These are phyloP conservation scores for Xylaria sp. DNA, from an alignment of 495 filamentous ascomycete species.

Conservation along the genomic window DNA sequence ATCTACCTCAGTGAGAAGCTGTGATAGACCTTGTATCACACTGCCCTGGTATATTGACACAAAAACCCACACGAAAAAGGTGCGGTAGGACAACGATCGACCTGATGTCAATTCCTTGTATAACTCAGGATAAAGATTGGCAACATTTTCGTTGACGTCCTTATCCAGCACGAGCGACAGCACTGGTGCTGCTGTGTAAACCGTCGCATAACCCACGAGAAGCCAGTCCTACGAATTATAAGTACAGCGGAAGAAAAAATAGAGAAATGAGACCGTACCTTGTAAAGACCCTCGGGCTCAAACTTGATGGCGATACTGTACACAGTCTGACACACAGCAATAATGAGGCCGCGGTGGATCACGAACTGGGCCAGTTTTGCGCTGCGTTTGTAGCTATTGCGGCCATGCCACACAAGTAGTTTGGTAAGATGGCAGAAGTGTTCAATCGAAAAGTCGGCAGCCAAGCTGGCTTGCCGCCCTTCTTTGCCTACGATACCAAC, in stretches of 20 bases:
- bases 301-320: slow-evolving; percentile 92
- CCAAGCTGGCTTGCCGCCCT: slow-evolving; percentile 90
- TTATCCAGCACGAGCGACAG: slow-evolving; percentile 95
- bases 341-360: slow-evolving; percentile 95
- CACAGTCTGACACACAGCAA: slow-evolving; percentile 94
- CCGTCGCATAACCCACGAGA: slow-evolving; percentile 93
- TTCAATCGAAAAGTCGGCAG: slow-evolving; percentile 93
- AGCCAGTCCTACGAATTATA: slow-evolving; percentile 76
- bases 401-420: slow-evolving; percentile 95
- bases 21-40: slow-evolving; percentile 90
- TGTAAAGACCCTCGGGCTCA: slow-evolving; percentile 92
- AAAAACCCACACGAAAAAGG: slow-evolving; percentile 97
- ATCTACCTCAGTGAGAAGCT: slow-evolving; percentile 80
- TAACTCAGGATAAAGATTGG: slow-evolving; percentile 94
- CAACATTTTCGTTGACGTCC: slow-evolving; percentile 91
- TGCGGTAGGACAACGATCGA: slow-evolving; percentile 83
- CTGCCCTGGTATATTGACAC: slow-evolving; percentile 94
- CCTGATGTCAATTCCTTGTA: slow-evolving; percentile 94
- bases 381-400: slow-evolving; percentile 94
- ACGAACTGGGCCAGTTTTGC: slow-evolving; percentile 98
- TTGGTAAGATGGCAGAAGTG: slow-evolving; percentile 98
- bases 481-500: slow-evolving; percentile 99
- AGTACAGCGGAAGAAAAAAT: slow-evolving; percentile 26
- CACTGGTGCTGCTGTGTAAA: slow-evolving; percentile 95
- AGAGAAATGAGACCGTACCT: slow-evolving; percentile 48